Evolutionary conservation across 225 moss, liverwort and hornwort species (phyloP), one percentile per base, ranked within the genome.

Genomic region (Rhytidiadelphus loreus): DNA sequence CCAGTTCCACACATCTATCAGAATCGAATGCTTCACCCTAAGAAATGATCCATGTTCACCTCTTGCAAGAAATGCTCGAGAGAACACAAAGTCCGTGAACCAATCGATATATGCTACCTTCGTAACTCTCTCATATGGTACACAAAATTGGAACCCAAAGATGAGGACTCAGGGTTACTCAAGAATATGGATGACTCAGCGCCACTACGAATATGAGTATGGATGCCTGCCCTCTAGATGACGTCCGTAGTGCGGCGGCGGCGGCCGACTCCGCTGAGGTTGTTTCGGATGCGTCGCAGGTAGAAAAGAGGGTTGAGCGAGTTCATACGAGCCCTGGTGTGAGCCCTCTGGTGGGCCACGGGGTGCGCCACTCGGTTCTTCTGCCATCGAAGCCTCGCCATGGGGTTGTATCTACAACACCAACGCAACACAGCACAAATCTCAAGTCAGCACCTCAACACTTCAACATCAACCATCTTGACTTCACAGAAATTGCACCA

Each of bases 221-320:
- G 52, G 52, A 52, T 52, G 57, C 23, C 6, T 23, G 25, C 16
- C 76, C 52, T 77, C 52, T 56, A 78, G n/a, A 80, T 41, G 80
- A 80, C 43, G 60, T 59, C 43, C 59, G 80, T 19, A 30, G 80
- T 60, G 60, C 29, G 43, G 8, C 60, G 70, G 44, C 79, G 81
- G n/a, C 85, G 76, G 29, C 90, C 91, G 4, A 85, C 81, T 13
- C 90, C 24, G 16, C 43, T 80, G 29, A 94, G 70, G 14, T 93
- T 94, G 88, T 93, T 90, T 64, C 50, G 58, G 68, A 91, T 94
- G 74, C 93, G 89, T 3, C 89, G 89, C 24, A 94, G 63, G 80
- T 93, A 89, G 81, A 80, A 90, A 0, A 90, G 70, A 4, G 93
- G 91, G 58, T 94, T 94, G 15, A 91, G 41, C 11, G 88, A 85